Evolutionary conservation across 1,284 basidiomycete species (phyloP).

Genomic region (Thecaphora thlaspeos): DNA sequence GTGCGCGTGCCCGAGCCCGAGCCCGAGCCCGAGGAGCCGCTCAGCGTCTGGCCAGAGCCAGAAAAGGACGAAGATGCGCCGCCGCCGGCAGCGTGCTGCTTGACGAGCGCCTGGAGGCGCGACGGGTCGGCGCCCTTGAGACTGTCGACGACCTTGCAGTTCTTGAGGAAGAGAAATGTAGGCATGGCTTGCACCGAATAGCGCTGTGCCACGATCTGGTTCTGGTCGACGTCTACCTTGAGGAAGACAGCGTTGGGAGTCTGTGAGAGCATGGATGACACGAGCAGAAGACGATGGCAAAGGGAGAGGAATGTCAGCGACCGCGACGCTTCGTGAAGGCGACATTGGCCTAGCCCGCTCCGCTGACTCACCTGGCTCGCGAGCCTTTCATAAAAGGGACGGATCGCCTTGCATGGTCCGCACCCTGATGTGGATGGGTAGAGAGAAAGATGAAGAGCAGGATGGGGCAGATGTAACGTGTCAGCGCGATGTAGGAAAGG

Average conservation of each 20-base stretch:
- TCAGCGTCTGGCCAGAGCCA: constrained; percentile 34
- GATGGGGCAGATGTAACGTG: too few relatives aligned
- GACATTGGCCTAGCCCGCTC: too few relatives aligned
- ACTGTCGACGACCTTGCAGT: constrained; percentile 54
- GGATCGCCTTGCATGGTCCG: constrained; percentile 33
- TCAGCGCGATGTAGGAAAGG: too few relatives aligned
- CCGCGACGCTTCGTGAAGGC: too few relatives aligned
- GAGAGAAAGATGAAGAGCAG: background rate
- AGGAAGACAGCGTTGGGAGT: constrained; percentile 22
- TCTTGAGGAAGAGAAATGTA: constrained; percentile 62
- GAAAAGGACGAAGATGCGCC: constrained; percentile 27
- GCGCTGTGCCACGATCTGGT: constrained; percentile 57
- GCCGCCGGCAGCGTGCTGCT: constrained; percentile 42
- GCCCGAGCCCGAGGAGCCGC: constrained; percentile 24
- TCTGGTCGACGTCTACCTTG: constrained; percentile 61
- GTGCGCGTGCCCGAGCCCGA: constrained; percentile 9
- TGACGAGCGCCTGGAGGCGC: constrained; percentile 38
- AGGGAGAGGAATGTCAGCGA: too few relatives aligned
- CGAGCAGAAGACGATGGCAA: too few relatives aligned
- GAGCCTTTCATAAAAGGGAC: constrained; percentile 26
- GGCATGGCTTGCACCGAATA: constrained; percentile 61
- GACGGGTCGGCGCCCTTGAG: constrained; percentile 49
- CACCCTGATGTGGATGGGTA: constrained; percentile 11
- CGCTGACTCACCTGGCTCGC: constrained; percentile 20
- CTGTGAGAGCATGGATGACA: too few relatives aligned